Conservation (phyloP, 2,329 filamentous ascomycete species). For the Periglandula ipomoeae region DNA sequence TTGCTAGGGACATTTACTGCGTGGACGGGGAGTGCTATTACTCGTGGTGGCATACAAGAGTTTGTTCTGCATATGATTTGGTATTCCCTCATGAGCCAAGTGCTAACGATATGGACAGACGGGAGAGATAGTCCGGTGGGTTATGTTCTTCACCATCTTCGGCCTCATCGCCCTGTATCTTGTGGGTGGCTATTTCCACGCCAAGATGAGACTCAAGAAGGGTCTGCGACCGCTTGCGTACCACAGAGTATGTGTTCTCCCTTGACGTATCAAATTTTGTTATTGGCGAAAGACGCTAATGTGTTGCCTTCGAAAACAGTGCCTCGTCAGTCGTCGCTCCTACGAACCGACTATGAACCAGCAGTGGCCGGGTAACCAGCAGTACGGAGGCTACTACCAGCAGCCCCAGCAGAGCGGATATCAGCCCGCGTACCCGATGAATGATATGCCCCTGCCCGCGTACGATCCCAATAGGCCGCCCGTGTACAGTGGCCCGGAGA, state of each 20-base stretch:
- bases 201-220: conserved; percentile 54
- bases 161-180: conserved; percentile 51
- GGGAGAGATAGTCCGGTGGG: conserved; percentile 61
- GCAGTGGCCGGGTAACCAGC: conserved; percentile 13
- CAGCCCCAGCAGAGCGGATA: conserved; percentile 10
- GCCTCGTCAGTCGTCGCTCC: conserved; percentile 34
- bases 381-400: conserved; percentile 18
- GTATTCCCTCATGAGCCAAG: neutral
- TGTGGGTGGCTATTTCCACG: conserved; percentile 61
- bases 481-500: conserved; percentile 40
- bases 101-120: conserved; percentile 31
- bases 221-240: conserved; percentile 59
- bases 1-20: conserved; percentile 1
- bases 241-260: conserved; percentile 47
- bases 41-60: conserved; percentile 22
- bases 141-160: conserved; percentile 55
- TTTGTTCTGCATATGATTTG: conserved; percentile 8
- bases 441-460: conserved; percentile 44
- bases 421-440: conserved; percentile 34
- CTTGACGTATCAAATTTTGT: neutral
- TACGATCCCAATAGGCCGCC: conserved; percentile 51
- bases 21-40: conserved; percentile 4
- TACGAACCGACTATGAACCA: conserved; percentile 17
- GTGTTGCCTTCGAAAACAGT: conserved; percentile 25
- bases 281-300: neutral